Percentiles rank a stretch among this genome's conserved stretches.
Conservation (phyloP, 2,329 filamentous ascomycete genomes). For the Akanthomyces muscarius region DNA sequence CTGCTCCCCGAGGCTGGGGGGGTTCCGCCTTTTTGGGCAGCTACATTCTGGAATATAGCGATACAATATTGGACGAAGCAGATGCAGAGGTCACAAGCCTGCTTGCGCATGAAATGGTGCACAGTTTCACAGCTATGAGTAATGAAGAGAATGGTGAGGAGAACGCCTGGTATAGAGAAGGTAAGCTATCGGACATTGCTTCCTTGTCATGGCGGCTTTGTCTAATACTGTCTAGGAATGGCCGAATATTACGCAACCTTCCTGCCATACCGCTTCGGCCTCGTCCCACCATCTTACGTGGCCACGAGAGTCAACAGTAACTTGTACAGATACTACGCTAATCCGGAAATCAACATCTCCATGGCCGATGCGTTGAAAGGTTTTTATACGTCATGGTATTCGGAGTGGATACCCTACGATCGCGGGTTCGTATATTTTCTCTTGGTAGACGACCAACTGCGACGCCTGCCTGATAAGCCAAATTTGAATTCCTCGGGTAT, state of each 20-base stretch:
- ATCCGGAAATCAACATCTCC: constrained; percentile 13
- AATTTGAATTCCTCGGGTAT: constrained; percentile 4
- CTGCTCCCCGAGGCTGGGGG: constrained; percentile 14
- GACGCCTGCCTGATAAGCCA: background rate
- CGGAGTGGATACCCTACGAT: constrained; percentile 15
- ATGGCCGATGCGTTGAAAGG: constrained; percentile 13
- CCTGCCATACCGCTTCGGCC: constrained; percentile 19
- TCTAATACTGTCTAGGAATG: constrained; percentile 8
- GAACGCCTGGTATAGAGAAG: constrained; percentile 20
- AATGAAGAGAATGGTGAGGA: constrained; percentile 18
- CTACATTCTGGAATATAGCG: constrained; percentile 19
- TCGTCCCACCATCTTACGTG: constrained; percentile 17
- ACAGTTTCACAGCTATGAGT: constrained; percentile 17
- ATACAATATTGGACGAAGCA: constrained; percentile 1
- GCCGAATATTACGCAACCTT: constrained; percentile 18
- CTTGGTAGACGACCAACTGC: constrained; percentile 12
- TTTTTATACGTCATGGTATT: constrained; percentile 20
- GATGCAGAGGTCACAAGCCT: constrained; percentile 12
- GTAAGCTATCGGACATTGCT: background rate
- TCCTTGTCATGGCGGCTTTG: no score
- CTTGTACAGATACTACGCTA: constrained; percentile 19
- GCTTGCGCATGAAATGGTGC: constrained; percentile 21
- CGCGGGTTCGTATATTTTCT: constrained; percentile 16
- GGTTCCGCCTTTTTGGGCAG: constrained; percentile 17
- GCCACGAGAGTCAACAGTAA: constrained; percentile 14